These are phyloP conservation scores for Elsinoe australis DNA, from an alignment of 2,329 filamentous ascomycete species.

Conservation along the genomic window DNA sequence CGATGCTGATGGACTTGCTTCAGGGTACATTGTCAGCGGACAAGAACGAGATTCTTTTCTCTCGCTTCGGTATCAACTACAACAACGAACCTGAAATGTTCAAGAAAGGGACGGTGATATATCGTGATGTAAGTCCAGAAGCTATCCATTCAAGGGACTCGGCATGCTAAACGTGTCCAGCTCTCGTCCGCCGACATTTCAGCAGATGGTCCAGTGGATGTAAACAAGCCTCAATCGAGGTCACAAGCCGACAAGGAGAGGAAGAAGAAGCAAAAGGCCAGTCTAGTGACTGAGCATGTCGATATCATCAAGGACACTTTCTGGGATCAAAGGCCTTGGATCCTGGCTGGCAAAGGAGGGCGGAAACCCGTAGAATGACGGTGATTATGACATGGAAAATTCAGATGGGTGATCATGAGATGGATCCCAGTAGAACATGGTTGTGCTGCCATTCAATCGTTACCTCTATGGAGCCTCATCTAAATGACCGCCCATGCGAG, in stretches of 20 bases:
- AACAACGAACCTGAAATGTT: slow-evolving; percentile 92
- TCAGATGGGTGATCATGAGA: no score
- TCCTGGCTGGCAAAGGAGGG: slow-evolving; percentile 16
- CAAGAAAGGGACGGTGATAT: slow-evolving; percentile 87
- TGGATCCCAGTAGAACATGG: no score
- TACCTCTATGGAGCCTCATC: no score
- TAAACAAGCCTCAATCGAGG: slow-evolving; percentile 55
- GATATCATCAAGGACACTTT: slow-evolving; percentile 96
- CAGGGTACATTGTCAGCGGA: slow-evolving; percentile 77
- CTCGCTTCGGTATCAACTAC: slow-evolving; percentile 86
- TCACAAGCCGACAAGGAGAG: slow-evolving; percentile 76
- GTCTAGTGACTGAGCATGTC: slow-evolving; percentile 72
- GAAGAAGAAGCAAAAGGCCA: slow-evolving; percentile 73
- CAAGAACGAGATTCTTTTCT: slow-evolving; percentile 95
- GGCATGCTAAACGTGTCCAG: no score
- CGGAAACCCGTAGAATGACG: not conserved
- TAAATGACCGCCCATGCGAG: not conserved
- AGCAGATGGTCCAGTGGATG: not conserved
- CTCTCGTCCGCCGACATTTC: slow-evolving; percentile 2
- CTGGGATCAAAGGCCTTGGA: slow-evolving; percentile 71
- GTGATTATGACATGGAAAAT: not conserved
- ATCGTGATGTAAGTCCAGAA: slow-evolving; percentile 52
- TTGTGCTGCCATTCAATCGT: no score
- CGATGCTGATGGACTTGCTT: no score
- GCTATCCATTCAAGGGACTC: no score